Evolutionary conservation across 129 eudicot genomes (phyloP).

Genomic region (carrot (Daucus carota)): DNA sequence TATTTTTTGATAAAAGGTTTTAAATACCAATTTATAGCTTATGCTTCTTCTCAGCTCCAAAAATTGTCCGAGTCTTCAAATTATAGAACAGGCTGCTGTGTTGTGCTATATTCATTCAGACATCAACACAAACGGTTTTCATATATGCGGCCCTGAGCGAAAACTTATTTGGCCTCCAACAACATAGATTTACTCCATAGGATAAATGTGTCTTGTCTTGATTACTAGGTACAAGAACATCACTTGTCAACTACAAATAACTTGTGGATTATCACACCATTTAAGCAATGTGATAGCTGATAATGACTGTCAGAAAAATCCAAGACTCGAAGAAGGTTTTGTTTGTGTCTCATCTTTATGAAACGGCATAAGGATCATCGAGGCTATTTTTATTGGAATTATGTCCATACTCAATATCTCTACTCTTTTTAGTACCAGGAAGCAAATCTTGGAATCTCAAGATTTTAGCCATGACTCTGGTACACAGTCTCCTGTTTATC

Average conservation of each 20-base stretch:
- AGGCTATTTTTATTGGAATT: not conserved
- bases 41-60: no score
- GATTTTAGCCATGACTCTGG: not conserved
- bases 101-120: no score
- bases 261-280: not conserved
- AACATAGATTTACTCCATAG: not conserved
- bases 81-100: no score
- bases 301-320: not conserved
- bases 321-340: not conserved
- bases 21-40: no score
- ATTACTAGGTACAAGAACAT: not conserved
- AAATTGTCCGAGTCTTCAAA: no score
- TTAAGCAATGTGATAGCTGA: not conserved
- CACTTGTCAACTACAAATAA: not conserved
- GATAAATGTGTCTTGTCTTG: not conserved
- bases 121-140: no score
- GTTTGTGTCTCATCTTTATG: not conserved
- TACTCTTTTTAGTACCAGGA: not conserved
- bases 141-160: no score
- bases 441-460: not conserved
- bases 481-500: slow-evolving; percentile 1
- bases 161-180: not conserved
- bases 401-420: not conserved
- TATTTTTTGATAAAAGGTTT: no score
- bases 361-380: not conserved